Evolutionary conservation across 495 filamentous ascomycete species (phyloP).

Genomic region (Oleoguttula mirabilis): DNA sequence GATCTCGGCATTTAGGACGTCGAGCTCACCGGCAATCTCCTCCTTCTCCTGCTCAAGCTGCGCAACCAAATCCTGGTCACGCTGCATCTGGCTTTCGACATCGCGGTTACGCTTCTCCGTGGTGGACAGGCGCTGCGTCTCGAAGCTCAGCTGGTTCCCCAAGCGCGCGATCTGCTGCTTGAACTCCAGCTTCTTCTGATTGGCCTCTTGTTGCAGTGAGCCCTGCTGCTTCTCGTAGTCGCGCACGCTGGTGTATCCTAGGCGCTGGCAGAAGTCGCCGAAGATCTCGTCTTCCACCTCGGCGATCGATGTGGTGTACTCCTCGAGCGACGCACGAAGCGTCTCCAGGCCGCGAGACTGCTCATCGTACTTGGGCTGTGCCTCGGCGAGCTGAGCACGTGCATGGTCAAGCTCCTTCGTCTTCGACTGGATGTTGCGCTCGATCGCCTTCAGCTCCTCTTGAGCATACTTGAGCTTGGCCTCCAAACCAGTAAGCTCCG

Average conservation of each 20-base stretch:
- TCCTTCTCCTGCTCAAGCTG: slow-evolving; percentile 63
- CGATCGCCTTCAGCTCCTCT: slow-evolving; percentile 67
- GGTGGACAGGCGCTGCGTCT: slow-evolving; percentile 53
- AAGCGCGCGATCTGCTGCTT: slow-evolving; percentile 70
- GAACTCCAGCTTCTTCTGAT: slow-evolving; percentile 76
- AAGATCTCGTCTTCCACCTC: slow-evolving; percentile 85
- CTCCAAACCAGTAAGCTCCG: slow-evolving; percentile 72
- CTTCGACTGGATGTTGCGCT: slow-evolving; percentile 77
- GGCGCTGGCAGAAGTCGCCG: slow-evolving; percentile 68
- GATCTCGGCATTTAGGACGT: slow-evolving; percentile 60
- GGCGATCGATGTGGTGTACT: slow-evolving; percentile 65
- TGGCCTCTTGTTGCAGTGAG: slow-evolving; percentile 73
- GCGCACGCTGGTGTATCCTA: slow-evolving; percentile 80
- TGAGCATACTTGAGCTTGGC: slow-evolving; percentile 57
- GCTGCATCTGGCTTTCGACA: slow-evolving; percentile 52
- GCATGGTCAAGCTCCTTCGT: slow-evolving; percentile 66
- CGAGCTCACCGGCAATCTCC: slow-evolving; percentile 57
- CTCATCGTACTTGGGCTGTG: slow-evolving; percentile 66
- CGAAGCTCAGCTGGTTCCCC: slow-evolving; percentile 66
- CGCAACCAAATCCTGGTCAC: slow-evolving; percentile 52
- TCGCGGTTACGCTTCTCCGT: slow-evolving; percentile 57
- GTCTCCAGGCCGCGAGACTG: slow-evolving; percentile 54
- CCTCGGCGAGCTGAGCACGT: slow-evolving; percentile 56
- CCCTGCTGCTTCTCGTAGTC: slow-evolving; percentile 90
- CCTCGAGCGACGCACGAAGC: slow-evolving; percentile 50